phyloP scores from a whole-genome alignment of 1,139 yeast genomes.

The Spathaspora sp. region DNA sequence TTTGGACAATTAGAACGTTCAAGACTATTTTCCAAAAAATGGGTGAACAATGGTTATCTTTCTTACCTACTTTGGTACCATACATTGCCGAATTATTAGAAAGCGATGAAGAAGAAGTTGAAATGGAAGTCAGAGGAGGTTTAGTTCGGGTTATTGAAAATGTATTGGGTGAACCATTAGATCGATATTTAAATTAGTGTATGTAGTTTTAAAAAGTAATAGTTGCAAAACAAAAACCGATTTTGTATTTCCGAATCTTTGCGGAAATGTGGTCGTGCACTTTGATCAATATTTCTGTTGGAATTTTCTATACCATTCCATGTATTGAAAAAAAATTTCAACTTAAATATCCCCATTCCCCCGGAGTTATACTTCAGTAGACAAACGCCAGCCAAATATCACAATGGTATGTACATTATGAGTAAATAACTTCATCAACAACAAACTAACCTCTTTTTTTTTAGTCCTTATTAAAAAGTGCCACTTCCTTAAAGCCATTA shows the following conservation, averaged over 20 bases:
- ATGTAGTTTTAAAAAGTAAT: neutral
- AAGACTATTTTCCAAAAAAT: conserved; percentile 83
- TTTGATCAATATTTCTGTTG: conserved; percentile 1
- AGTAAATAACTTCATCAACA: neutral
- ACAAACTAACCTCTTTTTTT: conserved; percentile 20
- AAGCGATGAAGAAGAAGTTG: conserved; percentile 93
- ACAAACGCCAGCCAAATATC: neutral
- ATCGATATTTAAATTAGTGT: conserved; percentile 71
- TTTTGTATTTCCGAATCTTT: neutral
- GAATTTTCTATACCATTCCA: conserved; percentile 10
- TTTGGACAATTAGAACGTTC: conserved; percentile 81
- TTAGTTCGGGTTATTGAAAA: conserved; percentile 88
- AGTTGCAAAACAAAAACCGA: neutral
- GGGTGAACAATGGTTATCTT: conserved; percentile 91
- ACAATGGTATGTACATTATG: conserved; percentile 9
- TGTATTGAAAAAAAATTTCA: neutral
- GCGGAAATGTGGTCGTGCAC: conserved; percentile 11
- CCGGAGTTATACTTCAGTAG: neutral
- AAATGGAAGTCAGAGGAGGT: conserved; percentile 88
- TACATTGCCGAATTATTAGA: conserved; percentile 92
- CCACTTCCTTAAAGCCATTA: conserved; percentile 85
- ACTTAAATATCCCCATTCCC: neutral
- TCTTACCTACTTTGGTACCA: conserved; percentile 93
- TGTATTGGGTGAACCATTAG: conserved; percentile 92
- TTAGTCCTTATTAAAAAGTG: conserved; percentile 71